Evolutionary conservation across 805 yeast species (phyloP).

Genomic region (Saccharomycopsis microspora): DNA sequence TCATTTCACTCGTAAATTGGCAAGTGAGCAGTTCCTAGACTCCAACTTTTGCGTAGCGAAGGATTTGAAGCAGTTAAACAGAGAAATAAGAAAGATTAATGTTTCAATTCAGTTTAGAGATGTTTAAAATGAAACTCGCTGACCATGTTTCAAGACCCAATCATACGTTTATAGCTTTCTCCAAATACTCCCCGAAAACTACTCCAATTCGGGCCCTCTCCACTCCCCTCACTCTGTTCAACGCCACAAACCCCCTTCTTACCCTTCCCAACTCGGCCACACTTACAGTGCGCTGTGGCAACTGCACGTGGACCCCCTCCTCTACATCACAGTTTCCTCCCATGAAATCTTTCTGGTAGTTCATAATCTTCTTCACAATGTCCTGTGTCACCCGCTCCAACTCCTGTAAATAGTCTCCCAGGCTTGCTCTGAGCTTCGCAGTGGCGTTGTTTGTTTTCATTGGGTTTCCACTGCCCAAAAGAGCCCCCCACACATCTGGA

Average conservation of each 20-base stretch:
- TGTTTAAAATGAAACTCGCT: too few species aligned
- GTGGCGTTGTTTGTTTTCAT: constrained; percentile 82
- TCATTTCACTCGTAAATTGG: too few species aligned
- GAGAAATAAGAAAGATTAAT: too few species aligned
- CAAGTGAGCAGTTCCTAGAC: too few species aligned
- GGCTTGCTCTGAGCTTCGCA: constrained; percentile 65
- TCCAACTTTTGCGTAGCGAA: too few species aligned
- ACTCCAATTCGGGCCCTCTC: constrained; percentile 58
- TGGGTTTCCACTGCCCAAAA: constrained; percentile 27
- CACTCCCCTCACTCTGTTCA: constrained; percentile 70
- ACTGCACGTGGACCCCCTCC: constrained; percentile 33
- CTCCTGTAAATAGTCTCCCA: constrained; percentile 64
- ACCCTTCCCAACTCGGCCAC: constrained; percentile 75
- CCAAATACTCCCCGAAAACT: constrained; percentile 69
- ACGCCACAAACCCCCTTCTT: constrained; percentile 69
- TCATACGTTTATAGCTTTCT: constrained; percentile 25
- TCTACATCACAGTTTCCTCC: constrained; percentile 32
- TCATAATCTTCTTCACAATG: constrained; percentile 51
- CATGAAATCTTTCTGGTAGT: constrained; percentile 40
- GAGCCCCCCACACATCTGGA: constrained; percentile 46
- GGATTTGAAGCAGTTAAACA: too few species aligned
- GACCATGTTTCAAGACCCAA: too few species aligned
- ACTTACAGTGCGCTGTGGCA: constrained; percentile 51
- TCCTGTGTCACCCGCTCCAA: constrained; percentile 61
- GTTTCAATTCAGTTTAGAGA: too few species aligned